phyloP scores from a whole-genome alignment of 116 monocot genomes.

The Iris pallida region DNA sequence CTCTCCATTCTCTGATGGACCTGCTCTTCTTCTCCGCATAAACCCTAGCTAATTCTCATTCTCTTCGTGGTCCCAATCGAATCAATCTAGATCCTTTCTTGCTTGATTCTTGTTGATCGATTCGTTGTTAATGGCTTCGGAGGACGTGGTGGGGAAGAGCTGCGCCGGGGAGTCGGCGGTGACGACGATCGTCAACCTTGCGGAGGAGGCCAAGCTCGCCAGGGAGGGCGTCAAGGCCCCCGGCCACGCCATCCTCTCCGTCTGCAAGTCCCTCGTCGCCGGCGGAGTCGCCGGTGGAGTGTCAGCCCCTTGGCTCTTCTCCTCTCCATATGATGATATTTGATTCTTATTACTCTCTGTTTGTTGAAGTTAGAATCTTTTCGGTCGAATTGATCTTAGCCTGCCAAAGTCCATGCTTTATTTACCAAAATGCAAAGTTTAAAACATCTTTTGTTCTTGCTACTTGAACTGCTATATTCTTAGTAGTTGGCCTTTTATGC shows the following conservation, averaged over 20 bases:
- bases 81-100: neutral
- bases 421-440: no score
- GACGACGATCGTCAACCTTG: slow-evolving; percentile 85
- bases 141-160: slow-evolving; percentile 85
- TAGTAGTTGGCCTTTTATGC: no score
- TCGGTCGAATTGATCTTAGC: neutral
- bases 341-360: neutral
- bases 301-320: slow-evolving; percentile 36
- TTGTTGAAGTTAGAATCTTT: neutral
- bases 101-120: neutral
- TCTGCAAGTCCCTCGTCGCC: slow-evolving; percentile 92
- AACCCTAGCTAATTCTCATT: neutral
- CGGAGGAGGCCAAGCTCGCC: slow-evolving; percentile 97
- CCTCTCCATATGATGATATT: neutral
- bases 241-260: slow-evolving; percentile 58
- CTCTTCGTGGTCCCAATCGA: slow-evolving; percentile 1
- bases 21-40: neutral
- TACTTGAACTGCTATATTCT: no score
- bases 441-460: no score
- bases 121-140: slow-evolving; percentile 65
- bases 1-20: neutral
- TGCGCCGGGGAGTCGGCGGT: slow-evolving; percentile 86
- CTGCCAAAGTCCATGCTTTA: neutral
- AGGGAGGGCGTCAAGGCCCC: slow-evolving; percentile 91
- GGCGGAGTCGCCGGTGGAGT: slow-evolving; percentile 98